Evolutionary conservation across 2,329 filamentous ascomycete species (phyloP).

Genomic region (Sporothrix curviconia): DNA sequence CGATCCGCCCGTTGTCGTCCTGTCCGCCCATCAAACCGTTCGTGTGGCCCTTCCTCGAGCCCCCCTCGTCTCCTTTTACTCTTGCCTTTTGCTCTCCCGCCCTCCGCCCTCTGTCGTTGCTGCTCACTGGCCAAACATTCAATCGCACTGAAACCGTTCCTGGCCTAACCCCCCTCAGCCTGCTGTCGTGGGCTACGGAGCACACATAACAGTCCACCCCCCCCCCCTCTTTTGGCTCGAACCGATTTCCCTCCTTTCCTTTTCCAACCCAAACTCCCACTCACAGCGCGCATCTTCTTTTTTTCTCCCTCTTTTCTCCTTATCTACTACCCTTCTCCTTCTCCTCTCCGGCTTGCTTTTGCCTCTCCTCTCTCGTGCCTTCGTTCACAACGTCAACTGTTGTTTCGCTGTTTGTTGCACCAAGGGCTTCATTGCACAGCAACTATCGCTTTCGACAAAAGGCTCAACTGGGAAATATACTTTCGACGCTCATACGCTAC

Average conservation of each 20-base stretch:
- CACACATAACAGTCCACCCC: neutral
- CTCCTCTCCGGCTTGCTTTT: neutral
- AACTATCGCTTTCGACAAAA: neutral
- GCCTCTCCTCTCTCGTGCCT: neutral
- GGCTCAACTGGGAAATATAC: no score
- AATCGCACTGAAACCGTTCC: conserved; percentile 15
- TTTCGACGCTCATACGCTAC: neutral
- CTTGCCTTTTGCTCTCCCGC: neutral
- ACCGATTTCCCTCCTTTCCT: conserved; percentile 1
- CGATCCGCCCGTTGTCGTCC: no score
- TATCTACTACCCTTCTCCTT: neutral
- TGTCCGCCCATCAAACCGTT: no score
- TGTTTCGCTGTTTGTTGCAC: neutral
- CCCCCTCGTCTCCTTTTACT: neutral
- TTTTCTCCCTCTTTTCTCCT: neutral
- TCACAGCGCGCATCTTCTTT: conserved; percentile 11
- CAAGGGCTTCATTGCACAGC: no score
- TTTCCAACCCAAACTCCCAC: conserved; percentile 5
- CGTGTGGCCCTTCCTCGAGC: neutral
- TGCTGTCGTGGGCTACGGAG: no score
- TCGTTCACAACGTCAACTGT: neutral
- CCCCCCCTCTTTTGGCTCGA: neutral
- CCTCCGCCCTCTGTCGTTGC: neutral
- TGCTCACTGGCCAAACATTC: neutral
- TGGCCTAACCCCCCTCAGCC: conserved; percentile 1